A percentile compares a stretch with the other conserved stretches of the same genome.
phyloP scores from a whole-genome alignment of 345 rosid genomes.

The Syzygium jambos region DNA sequence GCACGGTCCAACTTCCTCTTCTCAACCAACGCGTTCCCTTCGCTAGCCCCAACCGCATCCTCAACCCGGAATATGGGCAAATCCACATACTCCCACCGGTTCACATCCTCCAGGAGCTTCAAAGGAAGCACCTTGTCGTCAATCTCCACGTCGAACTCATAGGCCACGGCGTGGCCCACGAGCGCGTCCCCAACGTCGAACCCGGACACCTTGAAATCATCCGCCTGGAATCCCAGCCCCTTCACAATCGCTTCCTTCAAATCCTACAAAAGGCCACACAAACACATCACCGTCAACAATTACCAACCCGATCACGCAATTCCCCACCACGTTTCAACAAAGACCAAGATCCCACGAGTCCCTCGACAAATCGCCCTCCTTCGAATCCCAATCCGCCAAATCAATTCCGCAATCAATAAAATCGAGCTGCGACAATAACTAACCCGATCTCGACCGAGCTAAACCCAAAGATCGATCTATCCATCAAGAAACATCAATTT shows the following conservation, averaged over 20 bases:
- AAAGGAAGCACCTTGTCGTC: constrained; percentile 64
- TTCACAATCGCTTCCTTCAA: constrained; percentile 84
- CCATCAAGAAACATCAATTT: not conserved
- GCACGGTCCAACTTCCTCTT: constrained; percentile 17
- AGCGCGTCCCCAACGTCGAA: constrained; percentile 77
- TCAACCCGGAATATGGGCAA: constrained; percentile 66
- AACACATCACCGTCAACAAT: not conserved
- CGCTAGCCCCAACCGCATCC: constrained; percentile 7
- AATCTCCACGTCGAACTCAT: constrained; percentile 69
- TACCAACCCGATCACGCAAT: not conserved
- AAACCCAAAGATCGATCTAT: not conserved
- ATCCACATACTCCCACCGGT: constrained; percentile 83
- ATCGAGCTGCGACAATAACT: not conserved
- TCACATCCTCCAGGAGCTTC: constrained; percentile 87
- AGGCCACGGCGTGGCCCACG: constrained; percentile 78
- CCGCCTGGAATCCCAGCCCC: constrained; percentile 70
- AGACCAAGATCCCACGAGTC: not conserved
- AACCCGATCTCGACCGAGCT: not conserved
- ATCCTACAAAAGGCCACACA: constrained; percentile 37
- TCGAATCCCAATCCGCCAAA: not conserved
- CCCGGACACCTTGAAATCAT: constrained; percentile 67
- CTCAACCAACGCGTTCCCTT: constrained; percentile 39
- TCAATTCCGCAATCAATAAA: not conserved
- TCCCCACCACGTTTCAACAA: not conserved
- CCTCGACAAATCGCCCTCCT: not conserved